phyloP scores from a whole-genome alignment of 116 monocot species.

The Posidonia oceanica region DNA sequence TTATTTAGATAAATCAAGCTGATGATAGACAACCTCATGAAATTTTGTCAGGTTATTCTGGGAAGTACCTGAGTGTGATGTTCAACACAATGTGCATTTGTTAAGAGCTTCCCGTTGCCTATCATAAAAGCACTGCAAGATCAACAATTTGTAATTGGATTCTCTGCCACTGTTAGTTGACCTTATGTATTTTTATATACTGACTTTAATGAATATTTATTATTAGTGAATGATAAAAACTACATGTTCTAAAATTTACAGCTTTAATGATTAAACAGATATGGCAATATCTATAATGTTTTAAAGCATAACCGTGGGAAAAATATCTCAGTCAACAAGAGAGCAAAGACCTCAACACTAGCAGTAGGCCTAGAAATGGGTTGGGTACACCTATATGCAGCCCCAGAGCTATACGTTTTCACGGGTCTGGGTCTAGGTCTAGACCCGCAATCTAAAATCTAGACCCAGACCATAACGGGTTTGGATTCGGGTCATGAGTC shows the following conservation, averaged over 20 bases:
- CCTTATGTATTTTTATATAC: not conserved
- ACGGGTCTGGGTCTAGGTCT: too few species aligned
- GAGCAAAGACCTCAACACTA: too few species aligned
- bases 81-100: conserved; percentile 95
- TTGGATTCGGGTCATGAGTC: too few species aligned
- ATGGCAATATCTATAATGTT: too few species aligned
- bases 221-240: not conserved
- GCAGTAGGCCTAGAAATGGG: too few species aligned
- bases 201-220: not conserved
- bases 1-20: too few species aligned
- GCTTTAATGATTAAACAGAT: too few species aligned
- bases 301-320: not conserved
- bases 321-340: not conserved
- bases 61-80: conserved; percentile 68
- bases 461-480: too few species aligned
- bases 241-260: not conserved
- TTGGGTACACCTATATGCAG: too few species aligned
- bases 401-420: too few species aligned
- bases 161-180: not conserved
- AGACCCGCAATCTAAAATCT: too few species aligned
- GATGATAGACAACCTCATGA: not conserved
- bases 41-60: conserved; percentile 3
- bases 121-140: conserved; percentile 95
- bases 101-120: conserved; percentile 88
- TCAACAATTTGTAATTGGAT: not conserved